Evolutionary conservation across 352 stramenopile species (phyloP), one percentile per base, ranked within the genome.

Genomic region (Phytopythium montanum): DNA sequence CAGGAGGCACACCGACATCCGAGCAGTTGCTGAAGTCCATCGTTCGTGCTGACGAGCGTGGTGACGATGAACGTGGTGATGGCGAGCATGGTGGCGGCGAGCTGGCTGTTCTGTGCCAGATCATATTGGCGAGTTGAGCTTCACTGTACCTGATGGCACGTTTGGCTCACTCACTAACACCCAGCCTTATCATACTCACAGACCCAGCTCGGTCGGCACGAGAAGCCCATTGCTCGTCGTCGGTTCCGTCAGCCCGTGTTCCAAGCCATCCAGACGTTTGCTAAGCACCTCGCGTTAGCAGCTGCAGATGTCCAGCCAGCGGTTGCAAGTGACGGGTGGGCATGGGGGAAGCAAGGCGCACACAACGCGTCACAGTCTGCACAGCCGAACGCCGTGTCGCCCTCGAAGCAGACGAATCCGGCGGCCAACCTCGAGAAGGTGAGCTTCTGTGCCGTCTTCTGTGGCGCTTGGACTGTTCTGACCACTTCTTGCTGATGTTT

Each of bases 241-340:
- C 51, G 51, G 19, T 56, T 44, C 51, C 31, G 51, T 8, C 33
- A 56, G 19, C 28, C 60, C n/a, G 9, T 48, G 25, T 42, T 56
- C 28, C 39, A 51, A 14, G 33, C 25, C n/a, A 44, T 60, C n/a
- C 28, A 21, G 16, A n/a, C 14, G 29, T 4, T 21, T 41, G 70
- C 59, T 57, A 70, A 62, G 64, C 38, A 56, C 55, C 64, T 36
- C 56, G 56, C 13, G 68, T 46, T 12, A 23, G 13, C 25, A 23
- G 14, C 4, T 23, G 25, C 25, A 16, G 9, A 29, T 29, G 23
- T 16, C 10, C 44, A 26, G 5, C 12, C 44, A 3, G 23, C 13
- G 12, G 23, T 23, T n/a, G 9, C 23, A 14, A 51, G 33, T 16
- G 21, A 19, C 3, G 13, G 1, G 25, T 52, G 45, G 45, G 16